A percentile compares a stretch with the other conserved stretches of the same genome.
These are phyloP conservation scores for Amesomyces nigricolor DNA, from an alignment of 2,329 filamentous ascomycete species.

Conservation along the genomic window DNA sequence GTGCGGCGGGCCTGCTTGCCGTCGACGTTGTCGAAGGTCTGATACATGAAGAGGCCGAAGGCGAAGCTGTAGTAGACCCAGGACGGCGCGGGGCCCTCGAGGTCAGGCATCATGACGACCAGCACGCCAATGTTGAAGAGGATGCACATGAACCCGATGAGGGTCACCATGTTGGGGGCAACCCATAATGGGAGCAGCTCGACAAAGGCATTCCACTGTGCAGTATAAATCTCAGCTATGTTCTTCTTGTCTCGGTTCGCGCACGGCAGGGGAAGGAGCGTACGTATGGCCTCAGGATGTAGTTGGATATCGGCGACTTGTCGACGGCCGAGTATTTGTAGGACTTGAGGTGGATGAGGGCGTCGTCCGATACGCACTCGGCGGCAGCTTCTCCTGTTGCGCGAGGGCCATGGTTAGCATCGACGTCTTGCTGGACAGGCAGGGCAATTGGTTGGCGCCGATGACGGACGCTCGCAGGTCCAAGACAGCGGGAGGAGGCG, in stretches of 20 bases:
- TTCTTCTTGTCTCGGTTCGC: not conserved
- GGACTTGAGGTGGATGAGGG: slow-evolving; percentile 80
- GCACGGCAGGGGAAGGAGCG: slow-evolving; percentile 32
- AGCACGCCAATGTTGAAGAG: slow-evolving; percentile 71
- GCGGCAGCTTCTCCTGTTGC: slow-evolving; percentile 49
- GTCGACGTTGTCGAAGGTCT: slow-evolving; percentile 98
- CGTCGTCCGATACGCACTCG: slow-evolving; percentile 81
- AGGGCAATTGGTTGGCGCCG: not conserved
- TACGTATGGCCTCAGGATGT: slow-evolving; percentile 94
- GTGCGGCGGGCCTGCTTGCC: slow-evolving; percentile 95
- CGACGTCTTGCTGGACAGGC: not conserved
- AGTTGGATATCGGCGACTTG: slow-evolving; percentile 87
- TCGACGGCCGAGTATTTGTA: slow-evolving; percentile 99
- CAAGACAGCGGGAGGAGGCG: not conserved
- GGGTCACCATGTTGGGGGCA: slow-evolving; percentile 94
- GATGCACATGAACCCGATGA: slow-evolving; percentile 93
- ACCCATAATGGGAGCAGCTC: slow-evolving; percentile 91
- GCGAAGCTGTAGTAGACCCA: slow-evolving; percentile 98
- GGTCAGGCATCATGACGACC: slow-evolving; percentile 77
- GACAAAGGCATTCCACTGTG: slow-evolving; percentile 93
- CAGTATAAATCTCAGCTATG: slow-evolving; percentile 19
- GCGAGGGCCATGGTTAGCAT: slow-evolving; percentile 9
- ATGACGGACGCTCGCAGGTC: not conserved
- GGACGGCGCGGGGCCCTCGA: slow-evolving; percentile 77
- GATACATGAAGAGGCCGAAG: slow-evolving; percentile 95